Evolutionary conservation across 2,329 filamentous ascomycete species (phyloP).

Genomic region (Thelonectria rubi): DNA sequence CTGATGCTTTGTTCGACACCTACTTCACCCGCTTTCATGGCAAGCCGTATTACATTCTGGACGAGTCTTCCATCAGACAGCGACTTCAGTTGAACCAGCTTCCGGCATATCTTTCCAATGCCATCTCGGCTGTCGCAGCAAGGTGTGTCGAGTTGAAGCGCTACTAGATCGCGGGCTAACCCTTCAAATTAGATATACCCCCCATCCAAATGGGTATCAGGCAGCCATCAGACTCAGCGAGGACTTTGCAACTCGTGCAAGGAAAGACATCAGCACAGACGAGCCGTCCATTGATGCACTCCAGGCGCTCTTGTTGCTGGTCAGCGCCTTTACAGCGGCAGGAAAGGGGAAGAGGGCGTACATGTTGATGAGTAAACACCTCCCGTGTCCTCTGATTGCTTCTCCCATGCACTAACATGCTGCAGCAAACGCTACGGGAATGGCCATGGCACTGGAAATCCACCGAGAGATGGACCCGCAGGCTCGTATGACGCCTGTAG

Average conservation of each 20-base stretch:
- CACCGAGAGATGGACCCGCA: slow-evolving; percentile 77
- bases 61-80: slow-evolving; percentile 79
- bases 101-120: slow-evolving; percentile 61
- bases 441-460: slow-evolving; percentile 83
- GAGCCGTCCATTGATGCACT: slow-evolving; percentile 82
- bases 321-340: slow-evolving; percentile 77
- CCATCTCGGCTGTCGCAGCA: slow-evolving; percentile 69
- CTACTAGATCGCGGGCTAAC: slow-evolving; percentile 8
- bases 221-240: slow-evolving; percentile 74
- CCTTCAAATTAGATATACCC: slow-evolving; percentile 64
- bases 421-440: slow-evolving; percentile 77
- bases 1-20: slow-evolving; percentile 74
- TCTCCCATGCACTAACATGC: slow-evolving; percentile 45
- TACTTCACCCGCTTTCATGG: slow-evolving; percentile 84
- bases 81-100: slow-evolving; percentile 75
- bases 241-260: slow-evolving; percentile 75
- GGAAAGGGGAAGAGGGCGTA: slow-evolving; percentile 87
- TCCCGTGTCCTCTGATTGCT: too few relatives aligned
- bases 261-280: slow-evolving; percentile 77
- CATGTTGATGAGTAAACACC: slow-evolving; percentile 77
- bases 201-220: slow-evolving; percentile 72
- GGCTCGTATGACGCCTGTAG: slow-evolving; percentile 68
- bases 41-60: slow-evolving; percentile 83
- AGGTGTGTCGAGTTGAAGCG: slow-evolving; percentile 54
- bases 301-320: slow-evolving; percentile 78